Base-by-base conservation (phyloP, 106 monocot species). In the Cymbidium sinense region DNA sequence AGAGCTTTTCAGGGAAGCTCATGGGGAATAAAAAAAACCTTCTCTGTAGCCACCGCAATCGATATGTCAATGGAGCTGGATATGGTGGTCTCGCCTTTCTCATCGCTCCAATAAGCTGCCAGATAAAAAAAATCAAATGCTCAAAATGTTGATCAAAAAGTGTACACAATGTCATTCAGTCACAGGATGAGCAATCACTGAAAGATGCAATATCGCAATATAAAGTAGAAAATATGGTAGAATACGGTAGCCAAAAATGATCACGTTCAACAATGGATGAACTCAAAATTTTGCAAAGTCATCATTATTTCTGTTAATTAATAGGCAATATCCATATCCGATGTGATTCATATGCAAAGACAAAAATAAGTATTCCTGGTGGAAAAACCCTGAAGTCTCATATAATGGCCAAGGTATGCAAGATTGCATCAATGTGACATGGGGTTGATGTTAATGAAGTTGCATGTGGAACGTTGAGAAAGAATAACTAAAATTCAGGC, bases 1-100 rank as follows among this genome's bases (percentile, higher is more conserved):
- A 67, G 54, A 1, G 51, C 13, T 44, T 83, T 29, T 28, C 35
- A 81, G 64, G 61, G 30, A 47, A 69, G 65, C 31, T n/a, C 25
- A n/a, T 0, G n/a, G 35, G 37, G 7, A 39, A 39, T 4, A n/a
- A 73, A 21, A 71, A 77, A 2, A 69, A 94, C 98, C 92, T 90
- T 98, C 37, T 98, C 92, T 44, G 98, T 94, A 55, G 98, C 98
- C 33, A 98, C 98, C 20, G 98, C 98, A 79, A 98, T 92, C 43
- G 98, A 94, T 84, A 98, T 98, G 83, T 98, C 98, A 80, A 98
- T 73, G 19, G 94, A 84, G 51, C 85, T 87, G 69, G 88, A 94
- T 21, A 85, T 44, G 81, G 78, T 50, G 12, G 88, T 50, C 81
- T 90, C 87, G 25, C 77, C 94, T 76, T 90, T 90, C 76, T 89